Evolutionary conservation across 306 rosid species (phyloP).

Genomic region (Rosa chinensis): DNA sequence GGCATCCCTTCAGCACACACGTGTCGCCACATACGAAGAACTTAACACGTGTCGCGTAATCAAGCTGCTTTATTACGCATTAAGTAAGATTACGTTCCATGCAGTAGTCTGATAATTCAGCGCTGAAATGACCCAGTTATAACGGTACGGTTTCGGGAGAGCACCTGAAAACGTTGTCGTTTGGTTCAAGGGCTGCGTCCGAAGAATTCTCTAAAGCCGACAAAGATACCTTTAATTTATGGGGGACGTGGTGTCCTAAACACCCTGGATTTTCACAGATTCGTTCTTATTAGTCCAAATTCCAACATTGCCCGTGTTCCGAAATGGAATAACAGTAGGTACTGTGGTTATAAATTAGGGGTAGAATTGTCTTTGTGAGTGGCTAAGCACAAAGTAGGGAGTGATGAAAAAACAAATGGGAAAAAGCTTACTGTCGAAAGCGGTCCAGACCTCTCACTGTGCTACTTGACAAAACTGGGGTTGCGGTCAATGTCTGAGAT

Average conservation of each 20-base stretch:
- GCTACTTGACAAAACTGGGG: slow-evolving; percentile 55
- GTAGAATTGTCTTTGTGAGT: slow-evolving; percentile 7
- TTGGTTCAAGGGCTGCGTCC: slow-evolving; percentile 9
- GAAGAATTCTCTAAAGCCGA: slow-evolving; percentile 46
- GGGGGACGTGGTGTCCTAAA: slow-evolving; percentile 14
- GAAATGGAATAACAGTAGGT: too few species aligned
- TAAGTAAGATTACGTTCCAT: slow-evolving; percentile 43
- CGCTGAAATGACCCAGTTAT: slow-evolving; percentile 6
- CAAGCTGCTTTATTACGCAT: slow-evolving; percentile 18
- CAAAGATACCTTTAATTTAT: slow-evolving; percentile 37
- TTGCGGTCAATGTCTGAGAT: slow-evolving; percentile 57
- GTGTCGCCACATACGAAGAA: slow-evolving; percentile 11
- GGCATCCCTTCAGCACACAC: slow-evolving; percentile 14
- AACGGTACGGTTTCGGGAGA: slow-evolving; percentile 22
- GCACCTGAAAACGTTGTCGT: slow-evolving; percentile 30
- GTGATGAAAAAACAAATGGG: not conserved
- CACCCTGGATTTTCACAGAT: slow-evolving; percentile 15
- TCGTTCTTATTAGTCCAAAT: not conserved
- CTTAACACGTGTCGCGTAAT: slow-evolving; percentile 38
- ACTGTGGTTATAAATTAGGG: not conserved
- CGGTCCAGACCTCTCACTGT: slow-evolving; percentile 31
- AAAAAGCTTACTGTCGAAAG: slow-evolving; percentile 3
- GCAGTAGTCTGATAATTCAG: slow-evolving; percentile 13
- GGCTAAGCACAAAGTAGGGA: not conserved
- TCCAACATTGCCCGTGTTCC: slow-evolving; percentile 3